Conservation (phyloP, 768 basidiomycete species). For the Serendipita indica region DNA sequence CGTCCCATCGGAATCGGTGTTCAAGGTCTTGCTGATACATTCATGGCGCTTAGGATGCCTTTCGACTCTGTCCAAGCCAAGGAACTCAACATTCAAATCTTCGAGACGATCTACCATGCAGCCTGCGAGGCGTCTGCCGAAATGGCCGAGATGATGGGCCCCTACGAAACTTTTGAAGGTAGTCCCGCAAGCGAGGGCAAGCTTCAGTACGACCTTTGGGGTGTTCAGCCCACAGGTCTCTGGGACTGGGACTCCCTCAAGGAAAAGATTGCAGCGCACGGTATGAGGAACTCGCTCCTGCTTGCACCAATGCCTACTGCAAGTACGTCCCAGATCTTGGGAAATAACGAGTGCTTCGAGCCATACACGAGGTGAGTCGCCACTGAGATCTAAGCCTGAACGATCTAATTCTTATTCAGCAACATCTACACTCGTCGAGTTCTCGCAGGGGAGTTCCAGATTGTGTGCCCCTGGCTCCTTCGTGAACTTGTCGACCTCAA, state of each 20-base stretch:
- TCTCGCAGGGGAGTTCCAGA: constrained; percentile 98
- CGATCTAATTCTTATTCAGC: constrained; percentile 27
- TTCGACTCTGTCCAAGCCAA: constrained; percentile 84
- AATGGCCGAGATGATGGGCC: constrained; percentile 60
- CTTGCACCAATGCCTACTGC: constrained; percentile 99
- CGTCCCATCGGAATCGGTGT: constrained; percentile 96
- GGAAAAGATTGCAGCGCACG: constrained; percentile 65
- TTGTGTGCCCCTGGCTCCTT: constrained; percentile 98
- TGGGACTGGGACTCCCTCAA: constrained; percentile 93
- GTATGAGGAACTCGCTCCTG: constrained; percentile 80
- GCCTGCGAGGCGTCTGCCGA: constrained; percentile 85
- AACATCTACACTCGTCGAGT: constrained; percentile 99
- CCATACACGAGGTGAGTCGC: constrained; percentile 73
- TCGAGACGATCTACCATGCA: constrained; percentile 97
- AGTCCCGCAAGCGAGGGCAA: constrained; percentile 80
- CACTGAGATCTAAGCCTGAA: not conserved
- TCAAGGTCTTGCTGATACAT: constrained; percentile 93
- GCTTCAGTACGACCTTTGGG: constrained; percentile 94
- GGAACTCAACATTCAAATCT: constrained; percentile 85
- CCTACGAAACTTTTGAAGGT: constrained; percentile 81
- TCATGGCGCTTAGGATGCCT: constrained; percentile 93
- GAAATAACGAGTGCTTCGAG: constrained; percentile 98
- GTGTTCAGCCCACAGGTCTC: constrained; percentile 69
- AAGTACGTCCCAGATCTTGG: constrained; percentile 94
- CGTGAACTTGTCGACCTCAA: constrained; percentile 90